These are phyloP conservation scores for Aegilops bicornis DNA, from an alignment of 176 grass and related monocot species.

Conservation along the genomic window DNA sequence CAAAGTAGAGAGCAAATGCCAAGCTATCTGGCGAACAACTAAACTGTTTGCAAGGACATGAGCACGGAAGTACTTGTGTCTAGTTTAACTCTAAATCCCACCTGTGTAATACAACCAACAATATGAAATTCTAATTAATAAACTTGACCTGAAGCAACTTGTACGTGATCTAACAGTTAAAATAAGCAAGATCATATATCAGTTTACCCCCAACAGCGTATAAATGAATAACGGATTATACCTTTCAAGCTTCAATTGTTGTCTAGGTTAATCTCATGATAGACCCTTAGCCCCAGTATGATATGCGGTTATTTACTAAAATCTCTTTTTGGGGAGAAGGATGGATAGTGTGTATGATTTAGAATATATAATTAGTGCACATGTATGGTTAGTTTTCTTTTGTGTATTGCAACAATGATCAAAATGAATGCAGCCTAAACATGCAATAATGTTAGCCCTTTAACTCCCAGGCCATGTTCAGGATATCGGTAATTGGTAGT, in stretches of 20 bases:
- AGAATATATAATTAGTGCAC: no score
- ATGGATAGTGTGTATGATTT: no score
- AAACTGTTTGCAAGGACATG: slow-evolving; percentile 4
- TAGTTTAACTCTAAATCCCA: slow-evolving; percentile 18
- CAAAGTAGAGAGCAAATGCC: neutral
- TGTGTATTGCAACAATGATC: slow-evolving; percentile 8
- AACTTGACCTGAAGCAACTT: slow-evolving; percentile 15
- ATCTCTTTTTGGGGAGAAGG: no score
- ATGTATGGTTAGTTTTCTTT: no score
- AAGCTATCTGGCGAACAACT: neutral
- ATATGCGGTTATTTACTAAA: no score
- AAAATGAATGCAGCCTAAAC: slow-evolving; percentile 10
- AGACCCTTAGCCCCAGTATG: no score
- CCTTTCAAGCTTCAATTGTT: neutral
- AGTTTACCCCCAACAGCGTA: neutral
- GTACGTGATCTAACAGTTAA: slow-evolving; percentile 3
- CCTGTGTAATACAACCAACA: neutral
- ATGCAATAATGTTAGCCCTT: neutral
- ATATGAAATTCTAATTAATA: slow-evolving; percentile 1
- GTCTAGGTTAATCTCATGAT: no score
- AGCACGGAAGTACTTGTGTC: neutral
- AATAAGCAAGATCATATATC: neutral
- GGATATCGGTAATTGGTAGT: no score
- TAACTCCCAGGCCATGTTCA: neutral
- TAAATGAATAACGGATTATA: slow-evolving; percentile 18